These are phyloP conservation scores for Aspergillus novoparasiticus DNA, from an alignment of 2,329 filamentous ascomycete species.

Conservation along the genomic window DNA sequence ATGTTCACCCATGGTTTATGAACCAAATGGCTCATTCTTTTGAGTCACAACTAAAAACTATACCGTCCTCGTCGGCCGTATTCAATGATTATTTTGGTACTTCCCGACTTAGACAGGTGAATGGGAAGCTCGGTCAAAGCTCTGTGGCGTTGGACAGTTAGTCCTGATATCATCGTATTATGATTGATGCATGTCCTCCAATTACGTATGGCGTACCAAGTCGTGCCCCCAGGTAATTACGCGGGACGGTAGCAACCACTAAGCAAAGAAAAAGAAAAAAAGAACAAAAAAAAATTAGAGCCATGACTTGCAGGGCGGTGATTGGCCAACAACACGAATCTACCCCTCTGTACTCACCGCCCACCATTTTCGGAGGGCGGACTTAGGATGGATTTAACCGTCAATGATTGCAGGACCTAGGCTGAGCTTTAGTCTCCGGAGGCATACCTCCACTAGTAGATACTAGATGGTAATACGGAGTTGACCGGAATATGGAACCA, in stretches of 20 bases:
- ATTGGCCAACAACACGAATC: not conserved
- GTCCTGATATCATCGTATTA: conserved; percentile 4
- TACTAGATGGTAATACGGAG: not conserved
- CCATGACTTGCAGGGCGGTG: not conserved
- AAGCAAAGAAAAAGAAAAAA: too few relatives aligned
- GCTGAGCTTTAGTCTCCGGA: too few relatives aligned
- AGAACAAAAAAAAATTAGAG: too few relatives aligned
- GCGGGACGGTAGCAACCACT: not conserved
- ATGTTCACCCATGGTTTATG: not conserved
- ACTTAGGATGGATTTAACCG: conserved; percentile 9
- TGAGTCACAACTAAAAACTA: not conserved
- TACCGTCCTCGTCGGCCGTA: not conserved
- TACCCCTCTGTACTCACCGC: conserved; percentile 11
- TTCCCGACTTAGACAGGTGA: not conserved
- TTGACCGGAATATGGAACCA: not conserved
- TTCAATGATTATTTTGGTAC: not conserved
- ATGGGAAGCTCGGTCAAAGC: not conserved
- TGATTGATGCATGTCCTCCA: not conserved
- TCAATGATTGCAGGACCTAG: too few relatives aligned
- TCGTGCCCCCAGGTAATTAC: not conserved
- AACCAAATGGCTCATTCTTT: not conserved
- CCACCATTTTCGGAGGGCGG: conserved; percentile 1
- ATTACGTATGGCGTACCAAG: not conserved
- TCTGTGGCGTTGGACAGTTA: not conserved
- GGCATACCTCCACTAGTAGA: too few relatives aligned